Conservation (phyloP, 257 asterid species). For the Jaltomata sinuosa region DNA sequence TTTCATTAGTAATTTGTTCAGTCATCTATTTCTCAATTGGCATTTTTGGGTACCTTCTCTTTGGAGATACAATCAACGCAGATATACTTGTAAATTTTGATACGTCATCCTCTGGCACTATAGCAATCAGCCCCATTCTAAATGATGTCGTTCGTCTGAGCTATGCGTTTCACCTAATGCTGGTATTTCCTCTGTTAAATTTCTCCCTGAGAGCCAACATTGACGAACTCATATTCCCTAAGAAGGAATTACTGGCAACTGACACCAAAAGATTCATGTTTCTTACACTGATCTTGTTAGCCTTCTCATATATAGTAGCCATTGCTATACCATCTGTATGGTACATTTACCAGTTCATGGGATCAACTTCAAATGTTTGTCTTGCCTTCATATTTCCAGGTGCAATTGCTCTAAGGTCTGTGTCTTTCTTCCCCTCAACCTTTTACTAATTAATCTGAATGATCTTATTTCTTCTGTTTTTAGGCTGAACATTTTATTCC, state of each 20-base stretch:
- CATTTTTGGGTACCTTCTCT: constrained; percentile 83
- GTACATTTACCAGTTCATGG: constrained; percentile 94
- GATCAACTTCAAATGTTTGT: constrained; percentile 80
- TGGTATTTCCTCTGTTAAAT: constrained; percentile 78
- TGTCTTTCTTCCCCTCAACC: not conserved
- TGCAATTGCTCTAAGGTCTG: constrained; percentile 71
- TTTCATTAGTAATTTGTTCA: constrained; percentile 59
- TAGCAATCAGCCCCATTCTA: constrained; percentile 35
- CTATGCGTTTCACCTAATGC: constrained; percentile 75
- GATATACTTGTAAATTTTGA: constrained; percentile 90
- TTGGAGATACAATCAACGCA: constrained; percentile 80
- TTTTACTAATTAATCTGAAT: not conserved
- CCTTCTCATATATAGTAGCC: constrained; percentile 47
- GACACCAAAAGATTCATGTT: constrained; percentile 51
- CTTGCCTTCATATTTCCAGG: constrained; percentile 95
- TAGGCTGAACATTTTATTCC: not conserved
- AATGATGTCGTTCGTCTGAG: constrained; percentile 64
- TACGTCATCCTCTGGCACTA: constrained; percentile 25
- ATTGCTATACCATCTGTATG: constrained; percentile 82
- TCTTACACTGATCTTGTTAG: constrained; percentile 48
- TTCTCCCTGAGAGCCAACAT: constrained; percentile 74
- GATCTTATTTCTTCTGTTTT: not conserved
- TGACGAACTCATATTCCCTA: constrained; percentile 73
- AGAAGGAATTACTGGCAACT: constrained; percentile 26
- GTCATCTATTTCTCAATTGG: constrained; percentile 69